A percentile compares a stretch with the other conserved stretches of the same genome.
Evolutionary conservation across 192 early-diverging fungal species (phyloP).

Genomic region (Geosiphon pyriformis): DNA sequence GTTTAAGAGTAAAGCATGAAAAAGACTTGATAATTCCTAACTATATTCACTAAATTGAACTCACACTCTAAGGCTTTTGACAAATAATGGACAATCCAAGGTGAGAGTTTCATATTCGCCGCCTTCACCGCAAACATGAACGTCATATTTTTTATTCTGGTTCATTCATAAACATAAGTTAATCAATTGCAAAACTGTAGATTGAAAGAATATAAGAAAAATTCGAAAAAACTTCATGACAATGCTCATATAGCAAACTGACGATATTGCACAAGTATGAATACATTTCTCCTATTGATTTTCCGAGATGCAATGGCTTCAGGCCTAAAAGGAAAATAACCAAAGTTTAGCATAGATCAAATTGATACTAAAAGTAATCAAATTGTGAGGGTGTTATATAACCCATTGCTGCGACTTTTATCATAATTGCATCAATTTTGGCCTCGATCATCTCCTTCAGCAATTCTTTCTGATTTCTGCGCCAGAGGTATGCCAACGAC

Average conservation of each 20-base stretch:
- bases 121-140: slow-evolving; percentile 94
- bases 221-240: background rate
- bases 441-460: slow-evolving; percentile 79
- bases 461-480: slow-evolving; percentile 75
- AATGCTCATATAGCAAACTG: slow-evolving; percentile 8
- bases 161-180: background rate
- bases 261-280: slow-evolving; percentile 68
- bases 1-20: background rate
- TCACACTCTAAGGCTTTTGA: slow-evolving; percentile 75
- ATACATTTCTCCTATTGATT: slow-evolving; percentile 71
- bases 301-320: slow-evolving; percentile 66
- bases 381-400: too few relatives aligned
- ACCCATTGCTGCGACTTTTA: slow-evolving; percentile 85
- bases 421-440: slow-evolving; percentile 76
- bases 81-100: slow-evolving; percentile 88
- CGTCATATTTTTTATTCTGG: slow-evolving; percentile 67
- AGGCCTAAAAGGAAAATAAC: slow-evolving; percentile 46
- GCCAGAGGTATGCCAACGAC: slow-evolving; percentile 86
- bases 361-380: too few relatives aligned
- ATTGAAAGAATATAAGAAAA: too few relatives aligned
- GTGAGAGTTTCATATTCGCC: slow-evolving; percentile 96
- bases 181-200: background rate
- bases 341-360: too few relatives aligned
- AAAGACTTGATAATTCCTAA: background rate
- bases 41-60: slow-evolving; percentile 22